Evolutionary conservation across 441 rosid genomes (phyloP).

Genomic region (Adansonia madagascariensis): DNA sequence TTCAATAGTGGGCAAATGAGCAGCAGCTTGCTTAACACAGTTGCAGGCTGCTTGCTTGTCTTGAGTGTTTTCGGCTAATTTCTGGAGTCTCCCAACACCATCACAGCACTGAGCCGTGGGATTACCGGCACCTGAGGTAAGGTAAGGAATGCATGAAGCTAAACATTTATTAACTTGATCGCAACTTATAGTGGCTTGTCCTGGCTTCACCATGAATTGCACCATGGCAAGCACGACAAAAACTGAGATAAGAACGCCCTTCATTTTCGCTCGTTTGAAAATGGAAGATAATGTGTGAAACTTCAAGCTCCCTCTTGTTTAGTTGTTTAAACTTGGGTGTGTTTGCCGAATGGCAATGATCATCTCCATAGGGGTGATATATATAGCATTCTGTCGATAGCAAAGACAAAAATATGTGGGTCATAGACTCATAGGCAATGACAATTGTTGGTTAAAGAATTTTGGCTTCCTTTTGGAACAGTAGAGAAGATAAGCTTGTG

Average conservation of each 20-base stretch:
- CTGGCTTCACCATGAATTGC: conserved; percentile 28
- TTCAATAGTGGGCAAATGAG: conserved; percentile 26
- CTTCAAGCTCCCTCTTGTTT: no score
- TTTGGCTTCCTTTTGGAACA: background rate
- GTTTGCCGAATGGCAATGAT: background rate
- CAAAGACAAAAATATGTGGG: background rate
- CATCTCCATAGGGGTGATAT: background rate
- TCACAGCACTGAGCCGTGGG: conserved; percentile 37
- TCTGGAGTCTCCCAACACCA: conserved; percentile 33
- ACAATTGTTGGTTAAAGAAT: background rate
- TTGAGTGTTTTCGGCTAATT: conserved; percentile 27
- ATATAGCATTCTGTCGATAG: background rate
- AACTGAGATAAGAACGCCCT: conserved; percentile 22
- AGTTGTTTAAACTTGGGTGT: no score
- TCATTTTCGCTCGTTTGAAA: conserved; percentile 23
- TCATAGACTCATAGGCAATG: background rate
- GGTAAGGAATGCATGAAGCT: conserved; percentile 36
- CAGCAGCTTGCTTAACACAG: conserved; percentile 38
- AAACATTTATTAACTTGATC: conserved; percentile 28
- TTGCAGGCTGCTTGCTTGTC: conserved; percentile 38
- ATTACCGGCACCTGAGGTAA: background rate
- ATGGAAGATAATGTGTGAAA: background rate
- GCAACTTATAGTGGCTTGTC: conserved; percentile 30
- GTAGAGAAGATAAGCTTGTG: background rate
- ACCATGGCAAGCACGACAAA: conserved; percentile 26